Base-by-base conservation (phyloP, 1,284 basidiomycete genomes). In the Ustilago esculenta region DNA sequence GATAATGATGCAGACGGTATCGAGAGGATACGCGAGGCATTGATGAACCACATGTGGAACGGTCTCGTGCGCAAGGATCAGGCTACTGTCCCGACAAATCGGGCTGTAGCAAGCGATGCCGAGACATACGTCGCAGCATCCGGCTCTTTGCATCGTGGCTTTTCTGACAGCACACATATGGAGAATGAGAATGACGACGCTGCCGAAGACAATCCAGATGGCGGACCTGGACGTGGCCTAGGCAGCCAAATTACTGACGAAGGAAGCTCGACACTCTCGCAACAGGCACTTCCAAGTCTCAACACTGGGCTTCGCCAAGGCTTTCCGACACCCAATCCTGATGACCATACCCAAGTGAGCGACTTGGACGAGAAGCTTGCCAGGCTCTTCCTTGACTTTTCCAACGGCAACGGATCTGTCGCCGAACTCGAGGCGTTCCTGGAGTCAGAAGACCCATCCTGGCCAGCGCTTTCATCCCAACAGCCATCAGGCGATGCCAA, bases 31-130 rank as follows among this genome's bases (percentile, higher is more conserved):
- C 44, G 73, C 17, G 74, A 77, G 51, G 74, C 76, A 9, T 53
- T 77, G 18, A 64, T 63, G 58, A 74, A 75, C 6, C 60, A 76
- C 39, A 67, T 69, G 52, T 77, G 76, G 76, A 60, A 73, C n/a
- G 51, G 56, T 5, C 54, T 77, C 0, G 47, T 56, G 10, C 55
- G 74, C 11, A 75, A 73, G 25, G 63, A 53, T n/a, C 44, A 43
- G 3, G 15, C 30, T 14, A 3, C n/a, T 1, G 17, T 23, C 12
- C 27, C 27, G n/a, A 8, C 33, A 9, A 36, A 17, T 35, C 25
- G 39, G 2, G 18, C 11, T 8, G 24, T 33, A 17, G 18, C 34
- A 24, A 21, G 17, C 8, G 7, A 25, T 7, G 5, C 35, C 11
- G 18, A 7, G 18, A 12, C 14, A n/a, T 8, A 18, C 25, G n/a